Conservation (phyloP, 2,329 filamentous ascomycete species). For the Exophiala sp. region DNA sequence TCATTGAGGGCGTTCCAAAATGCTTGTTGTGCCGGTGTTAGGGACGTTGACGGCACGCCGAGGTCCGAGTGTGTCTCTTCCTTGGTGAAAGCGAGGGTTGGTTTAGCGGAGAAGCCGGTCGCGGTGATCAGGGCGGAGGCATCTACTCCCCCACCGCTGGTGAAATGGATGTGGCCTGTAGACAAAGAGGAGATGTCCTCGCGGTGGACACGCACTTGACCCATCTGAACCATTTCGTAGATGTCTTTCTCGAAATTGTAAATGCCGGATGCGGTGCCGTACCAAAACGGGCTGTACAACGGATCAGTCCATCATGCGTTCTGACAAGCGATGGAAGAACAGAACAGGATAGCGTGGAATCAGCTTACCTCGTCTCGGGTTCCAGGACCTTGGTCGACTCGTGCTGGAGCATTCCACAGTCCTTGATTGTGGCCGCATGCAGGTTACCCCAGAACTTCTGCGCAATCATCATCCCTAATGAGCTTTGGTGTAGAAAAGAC, state of each 20-base stretch:
- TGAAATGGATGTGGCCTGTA: slow-evolving; percentile 47
- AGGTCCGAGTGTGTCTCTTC: slow-evolving; percentile 42
- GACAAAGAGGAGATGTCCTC: slow-evolving; percentile 53
- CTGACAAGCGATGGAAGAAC: neutral
- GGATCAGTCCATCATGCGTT: neutral
- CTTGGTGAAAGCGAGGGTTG: slow-evolving; percentile 49
- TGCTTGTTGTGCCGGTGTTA: slow-evolving; percentile 34
- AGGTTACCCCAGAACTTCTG: slow-evolving; percentile 53
- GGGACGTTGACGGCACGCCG: slow-evolving; percentile 42
- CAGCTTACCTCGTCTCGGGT: slow-evolving; percentile 34
- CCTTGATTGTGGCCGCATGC: slow-evolving; percentile 45
- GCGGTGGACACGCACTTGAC: slow-evolving; percentile 54
- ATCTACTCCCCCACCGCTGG: slow-evolving; percentile 43
- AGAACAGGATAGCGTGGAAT: neutral
- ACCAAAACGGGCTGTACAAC: slow-evolving; percentile 45
- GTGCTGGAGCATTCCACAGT: slow-evolving; percentile 47
- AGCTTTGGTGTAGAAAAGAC: slow-evolving; percentile 50
- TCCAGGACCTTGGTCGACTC: slow-evolving; percentile 44
- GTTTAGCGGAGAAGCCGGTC: slow-evolving; percentile 56
- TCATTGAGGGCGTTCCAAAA: slow-evolving; percentile 34
- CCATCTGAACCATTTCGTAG: slow-evolving; percentile 53
- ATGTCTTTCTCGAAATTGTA: slow-evolving; percentile 59
- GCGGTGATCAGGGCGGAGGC: slow-evolving; percentile 53
- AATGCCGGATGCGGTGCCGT: slow-evolving; percentile 56
- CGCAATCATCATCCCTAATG: slow-evolving; percentile 48